These are phyloP conservation scores for Lepiota venenata DNA, from an alignment of 768 basidiomycete genomes.

Conservation along the genomic window DNA sequence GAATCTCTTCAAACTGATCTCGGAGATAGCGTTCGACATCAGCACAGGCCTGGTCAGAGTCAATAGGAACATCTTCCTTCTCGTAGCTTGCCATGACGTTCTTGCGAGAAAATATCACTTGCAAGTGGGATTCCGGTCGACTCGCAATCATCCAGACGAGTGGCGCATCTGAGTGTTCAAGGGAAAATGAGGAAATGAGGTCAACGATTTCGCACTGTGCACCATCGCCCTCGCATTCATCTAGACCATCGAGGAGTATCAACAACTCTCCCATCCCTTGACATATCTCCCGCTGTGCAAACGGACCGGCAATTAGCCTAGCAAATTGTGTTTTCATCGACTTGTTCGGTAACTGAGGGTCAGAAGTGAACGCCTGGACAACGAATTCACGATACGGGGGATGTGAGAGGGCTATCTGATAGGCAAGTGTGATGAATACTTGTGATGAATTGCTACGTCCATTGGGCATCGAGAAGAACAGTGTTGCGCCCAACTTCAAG, in stretches of 20 bases:
- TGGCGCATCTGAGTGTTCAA: background rate
- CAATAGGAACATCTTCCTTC: background rate
- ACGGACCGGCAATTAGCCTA: background rate
- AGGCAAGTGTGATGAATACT: too few relatives aligned
- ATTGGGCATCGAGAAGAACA: too few relatives aligned
- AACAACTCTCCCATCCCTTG: background rate
- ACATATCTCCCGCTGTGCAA: background rate
- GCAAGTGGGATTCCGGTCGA: background rate
- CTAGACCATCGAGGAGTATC: too few relatives aligned
- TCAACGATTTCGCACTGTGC: background rate
- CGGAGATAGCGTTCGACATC: too few relatives aligned
- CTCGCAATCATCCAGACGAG: constrained; percentile 1
- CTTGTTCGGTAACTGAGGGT: too few relatives aligned
- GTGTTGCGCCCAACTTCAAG: too few relatives aligned
- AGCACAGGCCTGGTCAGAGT: background rate
- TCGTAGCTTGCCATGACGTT: too few relatives aligned
- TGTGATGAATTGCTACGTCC: too few relatives aligned
- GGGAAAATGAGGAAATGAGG: background rate
- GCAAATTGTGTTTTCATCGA: too few relatives aligned
- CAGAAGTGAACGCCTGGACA: too few relatives aligned
- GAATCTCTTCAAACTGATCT: background rate
- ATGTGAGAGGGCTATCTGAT: too few relatives aligned
- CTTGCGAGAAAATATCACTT: background rate
- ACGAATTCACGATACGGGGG: too few relatives aligned
- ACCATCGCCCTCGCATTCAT: background rate